These are phyloP conservation scores for Globisporangium yorkense DNA, from an alignment of 352 stramenopile genomes.

Conservation along the genomic window DNA sequence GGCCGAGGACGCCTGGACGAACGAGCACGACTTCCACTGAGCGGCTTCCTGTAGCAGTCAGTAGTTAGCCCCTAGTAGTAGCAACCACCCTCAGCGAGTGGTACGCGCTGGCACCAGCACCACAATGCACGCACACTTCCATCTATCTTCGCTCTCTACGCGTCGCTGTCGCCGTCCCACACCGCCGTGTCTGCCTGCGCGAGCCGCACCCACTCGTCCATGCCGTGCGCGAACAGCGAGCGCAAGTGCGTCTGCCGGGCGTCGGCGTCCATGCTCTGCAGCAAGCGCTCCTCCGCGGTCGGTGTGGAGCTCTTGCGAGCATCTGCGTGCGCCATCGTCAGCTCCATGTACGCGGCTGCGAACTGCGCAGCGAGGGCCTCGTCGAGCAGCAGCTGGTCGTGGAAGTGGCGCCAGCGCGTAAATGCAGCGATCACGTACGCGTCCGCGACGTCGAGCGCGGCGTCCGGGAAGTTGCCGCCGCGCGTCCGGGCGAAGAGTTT, in stretches of 20 bases:
- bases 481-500: slow-evolving; percentile 17
- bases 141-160: neutral
- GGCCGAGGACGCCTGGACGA: slow-evolving; percentile 91
- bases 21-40: slow-evolving; percentile 95
- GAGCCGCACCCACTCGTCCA: slow-evolving; percentile 47
- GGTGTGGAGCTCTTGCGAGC: slow-evolving; percentile 22
- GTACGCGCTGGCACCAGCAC: neutral
- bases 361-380: slow-evolving; percentile 29
- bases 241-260: slow-evolving; percentile 28
- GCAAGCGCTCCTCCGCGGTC: slow-evolving; percentile 25
- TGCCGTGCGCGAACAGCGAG: slow-evolving; percentile 33
- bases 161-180: neutral
- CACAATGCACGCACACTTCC: neutral
- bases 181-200: neutral
- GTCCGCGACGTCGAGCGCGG: slow-evolving; percentile 70
- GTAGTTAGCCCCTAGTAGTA: slow-evolving; percentile 7
- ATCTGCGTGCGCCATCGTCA: slow-evolving; percentile 16
- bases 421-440: slow-evolving; percentile 78
- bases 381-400: slow-evolving; percentile 26
- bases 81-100: neutral
- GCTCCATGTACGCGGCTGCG: slow-evolving; percentile 33
- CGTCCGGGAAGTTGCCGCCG: slow-evolving; percentile 36
- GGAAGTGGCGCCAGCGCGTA: slow-evolving; percentile 47
- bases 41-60: slow-evolving; percentile 2
- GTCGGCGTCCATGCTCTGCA: slow-evolving; percentile 30